phyloP scores from a whole-genome alignment of 2,329 filamentous ascomycete species.

The Plenodomus lindquistii region DNA sequence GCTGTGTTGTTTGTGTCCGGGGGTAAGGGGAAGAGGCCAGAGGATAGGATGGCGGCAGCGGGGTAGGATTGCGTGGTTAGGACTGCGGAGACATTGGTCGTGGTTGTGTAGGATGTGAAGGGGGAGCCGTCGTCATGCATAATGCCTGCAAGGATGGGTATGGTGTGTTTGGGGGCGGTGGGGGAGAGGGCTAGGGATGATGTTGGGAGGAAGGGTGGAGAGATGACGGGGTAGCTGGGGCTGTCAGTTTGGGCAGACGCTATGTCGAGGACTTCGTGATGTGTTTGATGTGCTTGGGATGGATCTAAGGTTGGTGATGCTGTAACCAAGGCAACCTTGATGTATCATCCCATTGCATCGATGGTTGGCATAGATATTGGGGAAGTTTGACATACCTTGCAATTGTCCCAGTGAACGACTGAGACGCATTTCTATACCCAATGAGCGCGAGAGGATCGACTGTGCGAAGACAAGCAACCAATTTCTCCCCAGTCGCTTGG shows the following conservation, averaged over 20 bases:
- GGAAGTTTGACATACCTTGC: constrained; percentile 1
- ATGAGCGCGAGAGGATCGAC: constrained; percentile 27
- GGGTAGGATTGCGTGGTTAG: constrained; percentile 24
- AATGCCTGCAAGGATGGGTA: constrained; percentile 30
- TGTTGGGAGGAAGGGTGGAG: constrained; percentile 34
- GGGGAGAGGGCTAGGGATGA: constrained; percentile 24
- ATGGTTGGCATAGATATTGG: not conserved
- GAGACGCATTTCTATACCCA: constrained; percentile 7
- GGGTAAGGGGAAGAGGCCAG: constrained; percentile 24
- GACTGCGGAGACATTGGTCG: constrained; percentile 22
- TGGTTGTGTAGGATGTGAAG: constrained; percentile 33
- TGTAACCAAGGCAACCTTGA: not conserved
- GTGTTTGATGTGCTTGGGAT: too few relatives aligned
- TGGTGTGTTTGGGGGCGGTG: constrained; percentile 16
- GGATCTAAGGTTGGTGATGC: not conserved
- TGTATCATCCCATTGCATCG: not conserved
- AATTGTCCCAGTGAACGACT: not conserved
- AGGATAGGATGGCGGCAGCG: constrained; percentile 17
- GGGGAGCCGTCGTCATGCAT: constrained; percentile 39
- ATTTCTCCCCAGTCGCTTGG: constrained; percentile 3
- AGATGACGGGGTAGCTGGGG: constrained; percentile 37
- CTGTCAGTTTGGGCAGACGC: not conserved
- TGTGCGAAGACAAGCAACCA: constrained; percentile 28
- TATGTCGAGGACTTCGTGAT: not conserved
- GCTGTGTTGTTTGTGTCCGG: constrained; percentile 36